These are phyloP conservation scores for Aspergillus nidulans DNA, from an alignment of 495 filamentous ascomycete genomes.

Conservation along the genomic window DNA sequence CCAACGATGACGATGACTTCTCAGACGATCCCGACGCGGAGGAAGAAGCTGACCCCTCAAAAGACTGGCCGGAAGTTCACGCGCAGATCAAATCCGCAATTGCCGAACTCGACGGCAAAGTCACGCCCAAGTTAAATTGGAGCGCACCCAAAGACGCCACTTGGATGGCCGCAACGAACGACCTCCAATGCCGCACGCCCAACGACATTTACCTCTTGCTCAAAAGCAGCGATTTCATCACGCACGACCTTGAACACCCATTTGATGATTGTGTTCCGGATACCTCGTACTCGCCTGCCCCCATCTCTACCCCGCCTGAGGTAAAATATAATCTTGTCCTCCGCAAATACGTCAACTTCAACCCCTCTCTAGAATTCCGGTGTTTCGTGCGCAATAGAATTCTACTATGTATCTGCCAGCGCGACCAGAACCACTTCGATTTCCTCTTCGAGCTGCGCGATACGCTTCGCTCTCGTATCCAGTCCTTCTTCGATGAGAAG, in stretches of 20 bases:
- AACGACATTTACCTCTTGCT: conserved; percentile 92
- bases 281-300: conserved; percentile 13
- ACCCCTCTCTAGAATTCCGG: conserved; percentile 88
- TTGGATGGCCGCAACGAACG: conserved; percentile 91
- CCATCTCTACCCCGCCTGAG: conserved; percentile 21
- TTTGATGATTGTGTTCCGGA: conserved; percentile 71
- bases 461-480: conserved; percentile 56
- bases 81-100: conserved; percentile 70
- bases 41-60: conserved; percentile 53
- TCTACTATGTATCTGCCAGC: conserved; percentile 80
- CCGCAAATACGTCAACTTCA: conserved; percentile 79
- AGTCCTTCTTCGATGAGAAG: conserved; percentile 67
- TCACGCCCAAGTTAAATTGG: conserved; percentile 94
- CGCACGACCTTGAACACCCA: conserved; percentile 87
- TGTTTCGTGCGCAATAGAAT: conserved; percentile 81
- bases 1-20: conserved; percentile 35
- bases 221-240: conserved; percentile 89
- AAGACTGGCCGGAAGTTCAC: conserved; percentile 68
- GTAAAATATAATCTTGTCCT: conserved; percentile 71
- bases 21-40: conserved; percentile 41
- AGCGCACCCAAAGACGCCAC: conserved; percentile 93
- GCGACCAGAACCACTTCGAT: conserved; percentile 84
- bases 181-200: conserved; percentile 76
- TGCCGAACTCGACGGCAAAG: conserved; percentile 70
- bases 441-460: conserved; percentile 67